Conservation (phyloP, 768 basidiomycete species). For the Hericium rajendrae region DNA sequence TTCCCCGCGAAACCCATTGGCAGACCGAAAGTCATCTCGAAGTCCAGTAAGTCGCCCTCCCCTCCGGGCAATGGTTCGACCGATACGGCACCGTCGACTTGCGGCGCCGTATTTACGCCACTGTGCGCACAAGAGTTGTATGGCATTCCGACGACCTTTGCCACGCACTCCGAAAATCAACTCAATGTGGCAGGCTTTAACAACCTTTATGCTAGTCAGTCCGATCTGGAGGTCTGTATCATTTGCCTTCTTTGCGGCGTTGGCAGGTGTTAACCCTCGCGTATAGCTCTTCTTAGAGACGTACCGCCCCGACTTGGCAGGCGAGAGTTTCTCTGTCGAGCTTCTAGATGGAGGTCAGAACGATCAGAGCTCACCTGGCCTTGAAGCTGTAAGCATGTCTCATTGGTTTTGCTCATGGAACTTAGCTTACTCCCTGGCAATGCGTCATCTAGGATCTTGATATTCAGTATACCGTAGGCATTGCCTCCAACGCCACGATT, state of each 20-base stretch:
- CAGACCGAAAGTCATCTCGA: background rate
- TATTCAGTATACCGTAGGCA: slow-evolving; percentile 27
- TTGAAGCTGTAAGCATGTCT: background rate
- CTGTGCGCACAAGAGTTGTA: slow-evolving; percentile 25
- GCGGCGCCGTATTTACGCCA: slow-evolving; percentile 15
- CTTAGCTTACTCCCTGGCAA: background rate
- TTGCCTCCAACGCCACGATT: slow-evolving; percentile 18
- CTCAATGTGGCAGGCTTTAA: slow-evolving; percentile 23
- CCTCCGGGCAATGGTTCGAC: background rate
- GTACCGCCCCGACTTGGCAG: background rate
- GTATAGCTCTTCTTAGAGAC: background rate
- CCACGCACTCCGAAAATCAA: slow-evolving; percentile 13
- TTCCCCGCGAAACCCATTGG: background rate
- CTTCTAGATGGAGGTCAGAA: slow-evolving; percentile 14
- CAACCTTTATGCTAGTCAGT: slow-evolving; percentile 19
- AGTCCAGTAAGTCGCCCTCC: background rate
- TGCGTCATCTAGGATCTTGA: slow-evolving; percentile 22
- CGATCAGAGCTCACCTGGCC: slow-evolving; percentile 11
- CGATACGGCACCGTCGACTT: background rate
- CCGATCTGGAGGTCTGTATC: slow-evolving; percentile 18
- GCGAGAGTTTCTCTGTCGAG: slow-evolving; percentile 12
- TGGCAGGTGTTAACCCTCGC: background rate
- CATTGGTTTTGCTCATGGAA: background rate
- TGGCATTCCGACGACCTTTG: slow-evolving; percentile 24
- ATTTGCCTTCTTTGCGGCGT: background rate